phyloP scores from a whole-genome alignment of 2,329 filamentous ascomycete genomes.

The Stagonosporopsis vannaccii region DNA sequence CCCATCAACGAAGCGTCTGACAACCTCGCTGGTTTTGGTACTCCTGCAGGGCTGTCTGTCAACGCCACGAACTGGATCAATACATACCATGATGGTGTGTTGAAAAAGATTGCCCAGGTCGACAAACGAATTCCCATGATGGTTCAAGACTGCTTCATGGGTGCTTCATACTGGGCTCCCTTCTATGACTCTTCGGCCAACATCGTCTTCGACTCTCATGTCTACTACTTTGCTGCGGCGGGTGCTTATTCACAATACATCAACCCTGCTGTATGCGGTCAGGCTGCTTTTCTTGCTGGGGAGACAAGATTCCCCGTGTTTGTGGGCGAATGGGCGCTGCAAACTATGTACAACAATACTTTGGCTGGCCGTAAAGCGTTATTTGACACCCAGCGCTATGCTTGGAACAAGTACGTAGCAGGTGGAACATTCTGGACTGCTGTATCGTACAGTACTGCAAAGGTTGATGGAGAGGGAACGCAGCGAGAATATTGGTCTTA shows the following conservation, averaged over 20 bases:
- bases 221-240: conserved; percentile 12
- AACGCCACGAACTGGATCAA: conserved; percentile 40
- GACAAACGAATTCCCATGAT: conserved; percentile 21
- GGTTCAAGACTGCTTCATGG: conserved; percentile 23
- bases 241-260: conserved; percentile 5
- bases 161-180: conserved; percentile 23
- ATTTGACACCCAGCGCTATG: conserved; percentile 13
- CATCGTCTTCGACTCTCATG: conserved; percentile 14
- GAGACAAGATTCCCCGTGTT: conserved; percentile 15
- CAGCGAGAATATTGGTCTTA: conserved; percentile 21
- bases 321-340: conserved; percentile 17
- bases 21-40: conserved; percentile 41
- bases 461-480: conserved; percentile 17
- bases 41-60: conserved; percentile 36
- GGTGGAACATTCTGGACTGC: conserved; percentile 16
- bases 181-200: conserved; percentile 1
- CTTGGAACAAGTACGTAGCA: conserved; percentile 12
- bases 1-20: conserved; percentile 51
- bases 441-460: neutral
- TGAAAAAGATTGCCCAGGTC: conserved; percentile 23
- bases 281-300: neutral
- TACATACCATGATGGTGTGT: conserved; percentile 38
- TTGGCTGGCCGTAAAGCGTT: conserved; percentile 5
- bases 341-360: conserved; percentile 18
- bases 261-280: conserved; percentile 3